Percentiles rank a stretch among this genome's conserved stretches.
These are phyloP conservation scores for Bidens hawaiensis DNA, from an alignment of 140 eudicot genomes.

Conservation along the genomic window DNA sequence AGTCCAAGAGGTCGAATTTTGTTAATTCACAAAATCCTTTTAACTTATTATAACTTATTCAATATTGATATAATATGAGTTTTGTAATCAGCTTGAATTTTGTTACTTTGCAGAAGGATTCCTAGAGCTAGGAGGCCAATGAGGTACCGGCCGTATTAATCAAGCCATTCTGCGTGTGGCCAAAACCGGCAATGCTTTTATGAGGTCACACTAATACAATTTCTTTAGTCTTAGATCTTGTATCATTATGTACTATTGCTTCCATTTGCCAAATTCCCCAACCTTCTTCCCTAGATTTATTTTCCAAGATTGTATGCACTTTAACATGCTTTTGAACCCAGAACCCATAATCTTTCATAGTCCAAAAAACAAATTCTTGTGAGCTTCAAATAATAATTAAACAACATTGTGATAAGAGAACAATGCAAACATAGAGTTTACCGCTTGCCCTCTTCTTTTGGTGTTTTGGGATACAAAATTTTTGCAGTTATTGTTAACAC, in stretches of 20 bases:
- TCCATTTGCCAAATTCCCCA: conserved; percentile 16
- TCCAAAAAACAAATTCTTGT: conserved; percentile 1
- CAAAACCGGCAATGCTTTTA: conserved; percentile 20
- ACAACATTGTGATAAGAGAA: not conserved
- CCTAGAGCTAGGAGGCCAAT: conserved; percentile 78
- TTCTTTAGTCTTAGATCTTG: conserved; percentile 31
- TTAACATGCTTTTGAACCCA: conserved; percentile 21
- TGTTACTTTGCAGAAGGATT: conserved; percentile 53
- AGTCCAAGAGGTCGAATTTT: not conserved
- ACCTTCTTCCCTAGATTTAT: conserved; percentile 20
- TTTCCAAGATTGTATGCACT: conserved; percentile 21
- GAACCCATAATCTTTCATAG: conserved; percentile 11
- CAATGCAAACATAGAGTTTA: not conserved
- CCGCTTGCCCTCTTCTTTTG: not conserved
- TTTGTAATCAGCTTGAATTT: not conserved
- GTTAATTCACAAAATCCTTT: not conserved
- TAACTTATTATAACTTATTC: not conserved
- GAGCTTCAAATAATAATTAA: not conserved
- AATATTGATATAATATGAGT: not conserved
- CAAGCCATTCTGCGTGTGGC: conserved; percentile 8
- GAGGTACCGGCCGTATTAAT: conserved; percentile 71
- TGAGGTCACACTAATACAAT: conserved; percentile 25
- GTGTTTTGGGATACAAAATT: not conserved
- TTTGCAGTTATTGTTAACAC: not conserved
- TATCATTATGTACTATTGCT: conserved; percentile 34